Evolutionary conservation across 352 stramenopile genomes (phyloP), one percentile per base, ranked within the genome.

Genomic region (Thraustochytrium sp.): DNA sequence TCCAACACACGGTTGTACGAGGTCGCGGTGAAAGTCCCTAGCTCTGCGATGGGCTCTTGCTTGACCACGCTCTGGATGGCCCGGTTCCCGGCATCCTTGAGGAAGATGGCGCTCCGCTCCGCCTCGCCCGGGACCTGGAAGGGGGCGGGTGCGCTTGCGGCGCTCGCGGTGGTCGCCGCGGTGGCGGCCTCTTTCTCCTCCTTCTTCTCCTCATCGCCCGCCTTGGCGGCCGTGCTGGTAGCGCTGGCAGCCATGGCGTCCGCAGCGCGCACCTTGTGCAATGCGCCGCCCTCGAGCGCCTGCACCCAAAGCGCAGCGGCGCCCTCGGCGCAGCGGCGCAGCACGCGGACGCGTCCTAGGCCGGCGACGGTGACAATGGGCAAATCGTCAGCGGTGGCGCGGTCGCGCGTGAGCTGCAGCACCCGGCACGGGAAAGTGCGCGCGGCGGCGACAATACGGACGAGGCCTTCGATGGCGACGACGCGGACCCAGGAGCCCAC

Each of bases 401-500:
- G n/a, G n/a, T 87, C 87, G 46, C 68, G 61, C 2, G 85, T 90
- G 3, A 74, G 37, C 37, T 88, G 55, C 2, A 53, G 23, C 1
- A 87, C 88, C 5, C 91, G 76, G 56, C 90, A 87, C 26, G 85
- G 78, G 26, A 88, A 85, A 21, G 88, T 80, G n/a, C 86, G 80
- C 76, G 87, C 85, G 59, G 84, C 85, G 29, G 92, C 88, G 44
- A 96, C 82, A 18, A 98, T 75, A 49, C 86, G 86, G 80, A 96
- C 89, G 9, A 98, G 87, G 13, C 91, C 94, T 36, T 94, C 73
- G 90, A 99, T 61, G 21, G 96, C 94, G 84, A 93, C 94, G 84
- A 96, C 96, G 48, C 97, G 90, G 51, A 96, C 95, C 96, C 96
- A 99, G 13, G 95, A 99, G 13, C 97, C 97, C 26, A 99, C 95